Base-by-base conservation (phyloP, 1,284 basidiomycete genomes). In the Fomes fomentarius region DNA sequence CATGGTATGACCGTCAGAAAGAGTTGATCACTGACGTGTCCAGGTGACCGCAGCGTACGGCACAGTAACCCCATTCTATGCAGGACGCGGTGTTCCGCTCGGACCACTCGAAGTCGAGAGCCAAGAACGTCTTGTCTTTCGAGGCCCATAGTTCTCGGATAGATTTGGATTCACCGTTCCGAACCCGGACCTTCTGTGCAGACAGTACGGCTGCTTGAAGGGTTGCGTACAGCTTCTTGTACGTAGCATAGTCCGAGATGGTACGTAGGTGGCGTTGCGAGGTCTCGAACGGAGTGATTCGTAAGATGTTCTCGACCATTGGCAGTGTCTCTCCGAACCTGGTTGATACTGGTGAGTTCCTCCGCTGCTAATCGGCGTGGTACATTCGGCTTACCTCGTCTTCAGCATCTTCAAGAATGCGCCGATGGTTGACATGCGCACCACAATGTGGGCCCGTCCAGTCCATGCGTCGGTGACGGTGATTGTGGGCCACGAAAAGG, bases 401-500 rank as follows among this genome's bases (percentile, higher is more conserved):
- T 88, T 87, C 62, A 91, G 83, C 89, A 91, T 91, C 72, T 85
- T 88, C 41, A 89, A 67, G 62, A 91, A 91, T 2, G 86, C 83
- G 6, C 79, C 78, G 42, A 94, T 80, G 49, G 87, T 87, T 8
- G 80, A 85, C 56, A 83, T 71, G 35, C 87, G 79, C 12, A 90
- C 93, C 10, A 89, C 89, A 50, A 94, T 87, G 69, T 94, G 91
- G 0, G 89, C 83, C 59, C 81, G 80, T 3, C 89, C 88, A 0
- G 91, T 91, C 63, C 76, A 77, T 44, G 75, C 68, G 68, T 93
- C 89, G 35, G 92, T 93, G 34, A 92, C 82, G 2, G 85, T 86
- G 60, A 94, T 89, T 12, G 84, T 85, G 10, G 92, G 91, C 92
- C 92, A 94, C 26, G 88, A 90, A 67, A 93, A 94, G 9, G 83